A percentile compares a stretch with the other conserved stretches of the same genome.
phyloP scores from a whole-genome alignment of 2,329 filamentous ascomycete genomes.

The Aspergillus ruber region DNA sequence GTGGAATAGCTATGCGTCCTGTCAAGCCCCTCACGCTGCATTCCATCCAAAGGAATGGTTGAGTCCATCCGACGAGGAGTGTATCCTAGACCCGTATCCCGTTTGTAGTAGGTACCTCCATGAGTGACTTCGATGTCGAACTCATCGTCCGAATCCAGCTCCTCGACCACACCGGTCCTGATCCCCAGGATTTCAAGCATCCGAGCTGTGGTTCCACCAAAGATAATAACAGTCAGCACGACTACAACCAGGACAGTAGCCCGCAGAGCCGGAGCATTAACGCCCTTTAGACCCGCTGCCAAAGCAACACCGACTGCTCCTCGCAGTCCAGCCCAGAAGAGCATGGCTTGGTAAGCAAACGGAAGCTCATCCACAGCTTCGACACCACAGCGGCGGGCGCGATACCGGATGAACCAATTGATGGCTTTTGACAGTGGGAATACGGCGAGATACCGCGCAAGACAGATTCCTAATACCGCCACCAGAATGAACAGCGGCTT shows the following conservation, averaged over 20 bases:
- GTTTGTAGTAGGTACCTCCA: conserved; percentile 71
- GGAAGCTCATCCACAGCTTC: conserved; percentile 83
- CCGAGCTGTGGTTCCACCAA: conserved; percentile 90
- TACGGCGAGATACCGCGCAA: conserved; percentile 86
- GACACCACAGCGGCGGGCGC: conserved; percentile 66
- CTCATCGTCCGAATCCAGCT: conserved; percentile 95
- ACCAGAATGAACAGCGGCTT: conserved; percentile 94
- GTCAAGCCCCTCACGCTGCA: conserved; percentile 32
- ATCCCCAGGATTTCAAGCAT: conserved; percentile 99
- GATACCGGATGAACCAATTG: conserved; percentile 87
- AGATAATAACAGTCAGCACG: conserved; percentile 96
- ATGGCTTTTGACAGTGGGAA: conserved; percentile 86
- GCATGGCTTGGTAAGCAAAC: conserved; percentile 96
- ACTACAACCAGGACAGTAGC: conserved; percentile 97
- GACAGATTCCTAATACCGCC: conserved; percentile 83
- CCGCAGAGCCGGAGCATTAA: conserved; percentile 73
- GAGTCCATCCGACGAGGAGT: conserved; percentile 59
- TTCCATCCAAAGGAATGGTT: conserved; percentile 49
- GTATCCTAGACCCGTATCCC: conserved; percentile 71
- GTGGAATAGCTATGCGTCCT: conserved; percentile 49
- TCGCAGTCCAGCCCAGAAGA: conserved; percentile 97
- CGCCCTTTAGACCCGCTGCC: conserved; percentile 77
- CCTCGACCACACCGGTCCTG: conserved; percentile 89
- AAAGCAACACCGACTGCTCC: conserved; percentile 94
- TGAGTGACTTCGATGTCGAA: conserved; percentile 86